A percentile compares a stretch with the other conserved stretches of the same genome.
phyloP scores from a whole-genome alignment of 768 basidiomycete species.

The Lactarius quietus region DNA sequence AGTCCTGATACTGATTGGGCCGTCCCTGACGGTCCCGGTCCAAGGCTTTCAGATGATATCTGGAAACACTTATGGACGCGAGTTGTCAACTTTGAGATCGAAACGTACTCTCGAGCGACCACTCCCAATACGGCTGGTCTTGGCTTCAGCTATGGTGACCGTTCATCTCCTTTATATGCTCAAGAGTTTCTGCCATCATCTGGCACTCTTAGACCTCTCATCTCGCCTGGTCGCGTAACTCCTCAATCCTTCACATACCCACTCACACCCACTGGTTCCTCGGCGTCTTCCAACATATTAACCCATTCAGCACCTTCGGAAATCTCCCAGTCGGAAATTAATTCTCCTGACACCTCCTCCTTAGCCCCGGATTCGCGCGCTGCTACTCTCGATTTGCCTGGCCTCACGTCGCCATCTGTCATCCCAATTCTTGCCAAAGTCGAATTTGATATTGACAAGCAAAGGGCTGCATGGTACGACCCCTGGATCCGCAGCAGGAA shows the following conservation, averaged over 20 bases:
- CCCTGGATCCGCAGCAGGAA: conserved; percentile 71
- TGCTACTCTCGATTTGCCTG: conserved; percentile 60
- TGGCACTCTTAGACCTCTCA: conserved; percentile 42
- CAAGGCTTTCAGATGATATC: conserved; percentile 79
- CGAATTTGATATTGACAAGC: conserved; percentile 88
- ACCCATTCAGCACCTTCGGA: conserved; percentile 33
- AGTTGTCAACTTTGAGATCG: conserved; percentile 58
- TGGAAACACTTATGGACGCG: conserved; percentile 86
- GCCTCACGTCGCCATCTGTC: conserved; percentile 57
- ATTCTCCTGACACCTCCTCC: conserved; percentile 33
- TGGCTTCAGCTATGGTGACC: conserved; percentile 28
- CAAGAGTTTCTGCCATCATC: conserved; percentile 27
- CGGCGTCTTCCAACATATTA: conserved; percentile 47
- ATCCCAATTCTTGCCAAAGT: conserved; percentile 90
- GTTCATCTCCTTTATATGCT: conserved; percentile 18
- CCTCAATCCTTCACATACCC: conserved; percentile 35
- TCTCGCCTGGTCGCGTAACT: conserved; percentile 35
- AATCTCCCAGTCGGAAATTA: conserved; percentile 26
- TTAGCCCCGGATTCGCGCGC: conserved; percentile 37
- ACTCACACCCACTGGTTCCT: conserved; percentile 42
- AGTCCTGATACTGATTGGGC: conserved; percentile 23
- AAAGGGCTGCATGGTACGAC: conserved; percentile 81
- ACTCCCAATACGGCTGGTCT: conserved; percentile 46
- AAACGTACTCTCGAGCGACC: conserved; percentile 35
- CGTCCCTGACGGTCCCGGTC: conserved; percentile 55